phyloP scores from a whole-genome alignment of 148 eudicot genomes.

The Diospyros kaki region DNA sequence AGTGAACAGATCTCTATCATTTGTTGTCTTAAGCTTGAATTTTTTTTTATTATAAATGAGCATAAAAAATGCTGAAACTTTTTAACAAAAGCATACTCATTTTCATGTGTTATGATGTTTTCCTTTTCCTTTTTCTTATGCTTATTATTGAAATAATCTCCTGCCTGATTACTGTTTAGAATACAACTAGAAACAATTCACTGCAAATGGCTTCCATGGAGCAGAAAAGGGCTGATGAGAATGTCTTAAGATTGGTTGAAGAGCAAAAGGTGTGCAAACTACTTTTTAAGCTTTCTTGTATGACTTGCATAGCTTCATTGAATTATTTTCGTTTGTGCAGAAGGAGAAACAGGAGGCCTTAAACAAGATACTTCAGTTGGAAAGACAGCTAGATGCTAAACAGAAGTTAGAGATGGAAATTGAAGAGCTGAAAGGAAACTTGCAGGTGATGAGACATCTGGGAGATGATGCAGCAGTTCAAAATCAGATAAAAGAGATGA shows the following conservation, averaged over 20 bases:
- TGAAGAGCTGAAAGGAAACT: conserved; percentile 72
- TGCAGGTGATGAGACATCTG: conserved; percentile 77
- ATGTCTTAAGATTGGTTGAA: conserved; percentile 72
- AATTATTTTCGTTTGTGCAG: conserved; percentile 40
- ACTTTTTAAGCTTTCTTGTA: background rate
- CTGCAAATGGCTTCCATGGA: conserved; percentile 82
- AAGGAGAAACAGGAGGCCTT: conserved; percentile 80
- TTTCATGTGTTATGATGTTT: background rate
- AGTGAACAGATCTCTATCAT: too few species aligned
- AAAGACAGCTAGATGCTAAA: conserved; percentile 68
- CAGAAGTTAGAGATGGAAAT: conserved; percentile 85
- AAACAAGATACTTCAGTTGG: conserved; percentile 60
- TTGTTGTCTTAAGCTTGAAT: too few species aligned
- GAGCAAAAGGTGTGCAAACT: conserved; percentile 65
- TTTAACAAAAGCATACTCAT: background rate
- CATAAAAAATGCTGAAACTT: too few species aligned
- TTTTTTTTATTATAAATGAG: too few species aligned
- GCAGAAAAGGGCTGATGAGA: conserved; percentile 70
- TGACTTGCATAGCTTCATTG: background rate
- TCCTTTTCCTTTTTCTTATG: background rate
- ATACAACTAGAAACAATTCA: conserved; percentile 51
- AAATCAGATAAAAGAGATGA: conserved; percentile 62
- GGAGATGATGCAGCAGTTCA: conserved; percentile 72
- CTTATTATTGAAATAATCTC: background rate
- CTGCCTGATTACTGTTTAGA: conserved; percentile 32